Evolutionary conservation across 129 eudicot species (phyloP), one percentile per base, ranked within the genome.

Genomic region (Chrysanthemum lavandulifolium): DNA sequence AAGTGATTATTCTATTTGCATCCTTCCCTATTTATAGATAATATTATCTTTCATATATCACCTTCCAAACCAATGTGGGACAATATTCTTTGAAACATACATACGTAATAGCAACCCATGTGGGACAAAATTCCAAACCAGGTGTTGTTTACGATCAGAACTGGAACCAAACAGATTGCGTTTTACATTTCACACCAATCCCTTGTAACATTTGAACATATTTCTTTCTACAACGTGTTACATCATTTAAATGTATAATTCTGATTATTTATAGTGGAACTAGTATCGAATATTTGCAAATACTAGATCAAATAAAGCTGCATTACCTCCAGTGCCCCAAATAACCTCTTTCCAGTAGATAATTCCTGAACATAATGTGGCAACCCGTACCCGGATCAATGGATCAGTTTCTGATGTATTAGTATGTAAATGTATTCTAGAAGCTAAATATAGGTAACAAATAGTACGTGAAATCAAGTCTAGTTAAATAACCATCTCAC

Each of bases 281-380:
- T 7, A 18, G 27, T 36, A 55, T 19, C 21, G 12, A 47, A 18
- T 25, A 60, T 23, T 60, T 47, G 49, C 48, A 73, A 11, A 25
- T 5, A 4, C 1, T 60, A 33, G 43, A 62, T 47, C 7, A 1
- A 5, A 15, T 40, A 8, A 6, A 7, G 13, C 19, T 65, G 29
- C 16, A 6, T 48, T 50, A 31, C 75, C 75, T 61, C 48, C 14
- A 9, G 27, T 71, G 53, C 61, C 71, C 51, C 51, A 50, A 62
- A 73, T 18, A 62, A 50, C 52, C 47, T 73, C 71, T 43, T 73
- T 64, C 68, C 11, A 18, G 53, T 63, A 29, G 63, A 33, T 2
- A 33, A 11, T 62, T 63, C 64, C 71, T 31, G 53, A 73, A 49
- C 61, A 73, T 15, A 48, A 73, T 61, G 15, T 15, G 50, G 66